Base-by-base conservation (phyloP, 768 basidiomycete species). In the Lactifluus echinatus region DNA sequence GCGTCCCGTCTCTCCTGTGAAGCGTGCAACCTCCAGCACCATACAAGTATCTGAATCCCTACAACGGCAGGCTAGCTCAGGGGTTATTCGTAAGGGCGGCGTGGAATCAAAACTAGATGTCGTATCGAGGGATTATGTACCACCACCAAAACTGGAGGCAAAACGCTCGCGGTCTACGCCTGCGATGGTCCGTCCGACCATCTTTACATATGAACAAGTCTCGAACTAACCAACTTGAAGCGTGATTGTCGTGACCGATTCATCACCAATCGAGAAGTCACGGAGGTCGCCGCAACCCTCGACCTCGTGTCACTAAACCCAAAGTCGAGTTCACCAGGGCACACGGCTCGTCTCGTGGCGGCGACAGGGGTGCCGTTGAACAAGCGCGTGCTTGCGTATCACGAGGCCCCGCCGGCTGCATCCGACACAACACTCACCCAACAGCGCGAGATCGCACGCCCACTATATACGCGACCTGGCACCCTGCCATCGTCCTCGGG, bases 341-440 rank as follows among this genome's bases (percentile, higher is more conserved):
- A 91, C 66, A 87, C 88, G 0, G 85, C 87, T 11, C 80, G 89
- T 39, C 78, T 92, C 19, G 85, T 81, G 6, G 83, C 79, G 0
- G 89, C 89, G 1, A 80, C 87, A 0, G 89, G 88, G 21, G 78
- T 92, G 14, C 83, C 85, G 10, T 70, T 88, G 50, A 88, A 86
- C 65, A 82, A 85, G 23, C 86, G 93, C 33, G 86, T 96, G 50
- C 79, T 96, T 7, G 85, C 88, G 5, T 96, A 93, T 70, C 87
- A 91, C 68, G 91, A 93, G 67, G 82, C 82, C 15, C 93, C 93
- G 0, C 87, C 92, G 2, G 68, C 92, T 0, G 85, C 85, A 2
- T 85, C 87, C 2, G 87, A 92, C 63, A 80, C 79, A 1, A 82
- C 84, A 5, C 80, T 93, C 24, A 77, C 82, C 17, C 79, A 84